phyloP scores from a whole-genome alignment of 2,329 filamentous ascomycete species.

The Pseudogymnoascus sp. region DNA sequence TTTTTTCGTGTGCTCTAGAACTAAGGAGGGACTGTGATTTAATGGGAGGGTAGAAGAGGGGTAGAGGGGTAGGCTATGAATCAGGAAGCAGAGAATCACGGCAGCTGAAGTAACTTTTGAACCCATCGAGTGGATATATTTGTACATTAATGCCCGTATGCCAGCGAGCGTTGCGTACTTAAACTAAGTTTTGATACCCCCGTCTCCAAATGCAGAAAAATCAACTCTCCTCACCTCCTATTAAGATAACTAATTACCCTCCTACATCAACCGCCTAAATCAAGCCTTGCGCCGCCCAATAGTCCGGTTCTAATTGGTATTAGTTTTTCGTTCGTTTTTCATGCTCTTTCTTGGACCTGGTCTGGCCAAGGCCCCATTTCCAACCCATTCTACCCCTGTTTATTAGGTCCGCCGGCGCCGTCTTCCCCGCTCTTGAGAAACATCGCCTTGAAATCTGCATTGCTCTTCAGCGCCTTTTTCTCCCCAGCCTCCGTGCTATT shows the following conservation, averaged over 20 bases:
- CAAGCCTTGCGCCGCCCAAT: conserved; percentile 1
- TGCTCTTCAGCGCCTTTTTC: conserved; percentile 37
- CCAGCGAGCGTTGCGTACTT: not conserved
- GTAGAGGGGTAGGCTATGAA: not conserved
- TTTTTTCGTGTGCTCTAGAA: too few relatives aligned
- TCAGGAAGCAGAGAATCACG: not conserved
- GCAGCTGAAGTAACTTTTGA: not conserved
- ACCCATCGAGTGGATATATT: not conserved
- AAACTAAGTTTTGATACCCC: not conserved
- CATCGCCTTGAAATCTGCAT: conserved; percentile 48
- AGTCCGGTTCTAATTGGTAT: conserved; percentile 5
- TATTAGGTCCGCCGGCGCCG: not conserved
- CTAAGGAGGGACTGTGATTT: not conserved
- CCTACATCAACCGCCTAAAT: not conserved
- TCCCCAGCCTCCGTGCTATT: conserved; percentile 19
- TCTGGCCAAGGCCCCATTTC: not conserved
- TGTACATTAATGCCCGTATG: conserved; percentile 2
- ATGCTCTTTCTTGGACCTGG: not conserved
- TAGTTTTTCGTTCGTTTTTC: conserved; percentile 5
- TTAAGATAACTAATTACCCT: not conserved
- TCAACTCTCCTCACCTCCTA: not conserved
- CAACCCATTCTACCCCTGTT: not conserved
- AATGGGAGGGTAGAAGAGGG: not conserved
- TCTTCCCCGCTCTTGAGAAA: conserved; percentile 14
- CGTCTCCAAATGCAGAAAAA: not conserved